Evolutionary conservation across 306 rosid species (phyloP), one percentile per base, ranked within the genome.

Genomic region (Trifolium dubium): DNA sequence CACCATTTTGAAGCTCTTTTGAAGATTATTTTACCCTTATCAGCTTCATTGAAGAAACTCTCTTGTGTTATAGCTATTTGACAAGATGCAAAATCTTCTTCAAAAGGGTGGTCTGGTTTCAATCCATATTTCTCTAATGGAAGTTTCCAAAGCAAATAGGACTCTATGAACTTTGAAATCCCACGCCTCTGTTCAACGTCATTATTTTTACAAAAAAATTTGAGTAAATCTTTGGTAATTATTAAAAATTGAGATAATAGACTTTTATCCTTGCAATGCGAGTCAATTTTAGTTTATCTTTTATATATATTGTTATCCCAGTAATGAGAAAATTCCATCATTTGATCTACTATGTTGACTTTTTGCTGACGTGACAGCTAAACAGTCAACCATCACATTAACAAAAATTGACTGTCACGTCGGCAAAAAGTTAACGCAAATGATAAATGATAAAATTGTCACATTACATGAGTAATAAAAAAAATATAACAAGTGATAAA

Each of bases 41-140:
- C 91, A 56, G 90, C 93, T 75, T 90, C 91, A 0, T 86, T 2
- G 79, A 86, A 90, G 79, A 90, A 90, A 3, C 79, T 82, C 3
- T 88, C 90, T 3, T 89, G 91, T 77, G 82, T 72, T 34, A 90
- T 82, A 23, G 91, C 89, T 76, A 90, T 90, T 80, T 90, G 93
- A 66, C 93, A 90, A 19, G 93, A 88, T 55, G 96, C 93, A 54
- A 79, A 88, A 80, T 88, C 93, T 64, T 88, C 96, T 83, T 80
- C 89, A 67, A 90, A 90, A 6, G 88, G 83, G 77, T 90, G 96
- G 0, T 83, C 88, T 40, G 96, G 96, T 74, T 69, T 88, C 5
- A 90, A 77, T 0, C 91, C 96, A 47, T 85, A 85, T 80, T 86
- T 90, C 63, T 82, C 84, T 75, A 90, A 56, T 28, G 91, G 91